Base-by-base conservation (phyloP, 139 green algal species). In the Coccomyxa sp. region DNA sequence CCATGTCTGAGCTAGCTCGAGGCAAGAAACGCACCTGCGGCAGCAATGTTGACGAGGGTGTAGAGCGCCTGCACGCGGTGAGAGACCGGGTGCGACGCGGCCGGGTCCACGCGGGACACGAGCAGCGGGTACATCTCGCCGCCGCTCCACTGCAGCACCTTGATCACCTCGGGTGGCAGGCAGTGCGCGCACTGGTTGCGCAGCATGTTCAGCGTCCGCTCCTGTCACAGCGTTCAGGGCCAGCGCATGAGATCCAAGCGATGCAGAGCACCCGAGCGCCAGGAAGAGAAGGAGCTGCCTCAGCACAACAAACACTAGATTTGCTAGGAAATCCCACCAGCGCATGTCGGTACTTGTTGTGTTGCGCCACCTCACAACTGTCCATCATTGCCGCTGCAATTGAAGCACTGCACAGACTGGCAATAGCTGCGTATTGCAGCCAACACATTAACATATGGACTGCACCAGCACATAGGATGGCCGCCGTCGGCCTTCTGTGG, bases 191-290 rank as follows among this genome's bases (percentile, higher is more conserved):
- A 66, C 58, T 75, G 58, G 58, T 82, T 82, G 23, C 58, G 57
- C 23, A 82, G 58, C 74, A 89, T 80, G 11, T 81, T 87, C 71
- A 92, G 31, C 45, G 87, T 88, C 57, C 91, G 87, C 85, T 88
- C 86, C 82, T 90, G 86, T 78, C 30, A 71, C 4, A 25, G 60
- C 31, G 66, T 58, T n/a, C n/a, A n/a, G n/a, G n/a, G n/a, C 32
- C 45, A 76, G 57, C 4, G 28, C 17, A 16, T 30, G 58, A n/a
- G 25, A 28, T 27, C n/a, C 30, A 13, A 31, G 38, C 76, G 63
- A 28, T 21, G 18, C 63, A 71, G 18, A 71, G 18, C 63, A 71
- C n/a, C n/a, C n/a, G 9, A 9, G 9, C 18, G 63, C 18, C 21
- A 71, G 18, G 63, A 25, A 28, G 18, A 71, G 18, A 71, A 25